phyloP scores from a whole-genome alignment of 1,284 basidiomycete species.

The Stygiomarasmius scandens region DNA sequence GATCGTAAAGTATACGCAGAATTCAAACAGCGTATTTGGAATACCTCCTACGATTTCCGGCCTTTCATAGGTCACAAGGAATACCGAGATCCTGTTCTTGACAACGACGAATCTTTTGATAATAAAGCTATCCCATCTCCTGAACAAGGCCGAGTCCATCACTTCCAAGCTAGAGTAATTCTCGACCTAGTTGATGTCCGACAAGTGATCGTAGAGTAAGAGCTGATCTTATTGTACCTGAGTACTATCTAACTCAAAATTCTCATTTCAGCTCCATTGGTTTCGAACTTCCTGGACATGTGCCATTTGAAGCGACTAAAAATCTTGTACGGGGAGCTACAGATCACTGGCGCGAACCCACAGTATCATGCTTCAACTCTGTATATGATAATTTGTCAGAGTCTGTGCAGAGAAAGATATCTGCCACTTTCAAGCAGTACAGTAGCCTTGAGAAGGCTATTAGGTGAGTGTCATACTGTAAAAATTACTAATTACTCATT shows the following conservation, averaged over 20 bases:
- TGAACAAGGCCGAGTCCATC: not conserved
- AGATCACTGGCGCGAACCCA: constrained; percentile 42
- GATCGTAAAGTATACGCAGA: constrained; percentile 34
- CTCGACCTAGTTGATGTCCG: constrained; percentile 34
- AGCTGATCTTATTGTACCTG: not conserved
- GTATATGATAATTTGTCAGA: constrained; percentile 22
- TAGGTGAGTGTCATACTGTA: constrained; percentile 1
- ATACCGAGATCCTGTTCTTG: constrained; percentile 11
- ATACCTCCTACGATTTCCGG: constrained; percentile 44
- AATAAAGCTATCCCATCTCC: not conserved
- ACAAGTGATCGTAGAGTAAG: constrained; percentile 32
- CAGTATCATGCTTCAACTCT: constrained; percentile 40
- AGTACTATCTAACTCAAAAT: not conserved
- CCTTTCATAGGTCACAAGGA: constrained; percentile 25
- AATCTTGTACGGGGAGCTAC: constrained; percentile 43
- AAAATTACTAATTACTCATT: not conserved
- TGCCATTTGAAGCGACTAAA: constrained; percentile 53
- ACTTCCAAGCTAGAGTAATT: not conserved
- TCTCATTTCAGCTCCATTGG: constrained; percentile 38
- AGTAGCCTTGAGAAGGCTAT: constrained; percentile 9
- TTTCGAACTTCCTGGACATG: constrained; percentile 55
- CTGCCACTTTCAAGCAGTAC: constrained; percentile 7
- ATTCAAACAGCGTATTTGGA: constrained; percentile 39
- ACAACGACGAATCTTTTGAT: constrained; percentile 12
- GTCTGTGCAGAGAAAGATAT: constrained; percentile 11